Base-by-base conservation (phyloP, 176 grass and related monocot genomes). In the Triticum turgidum region DNA sequence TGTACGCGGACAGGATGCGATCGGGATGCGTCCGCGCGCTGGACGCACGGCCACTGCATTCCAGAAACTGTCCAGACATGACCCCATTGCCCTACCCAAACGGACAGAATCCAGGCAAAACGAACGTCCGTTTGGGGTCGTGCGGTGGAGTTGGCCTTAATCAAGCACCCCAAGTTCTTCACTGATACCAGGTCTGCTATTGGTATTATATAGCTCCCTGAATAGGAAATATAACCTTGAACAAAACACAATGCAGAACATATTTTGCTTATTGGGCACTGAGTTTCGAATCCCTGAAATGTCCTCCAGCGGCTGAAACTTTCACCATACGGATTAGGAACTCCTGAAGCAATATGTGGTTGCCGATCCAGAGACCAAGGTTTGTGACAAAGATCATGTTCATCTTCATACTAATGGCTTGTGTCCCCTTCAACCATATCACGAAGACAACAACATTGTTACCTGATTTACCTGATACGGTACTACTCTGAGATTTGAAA, bases 261-360 rank as follows among this genome's bases (percentile, higher is more conserved):
- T 70, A 47, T 12, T 47, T 25, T 63, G 61, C 32, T 6, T 82
- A 7, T 29, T 66, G 64, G 61, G 67, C 10, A 69, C 30, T 22
- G 24, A 24, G 24, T 51, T 62, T 90, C 21, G 42, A 44, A 44
- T 11, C 42, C 59, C 3, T 61, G 17, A 2, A 30, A 21, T 65
- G 3, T 52, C 6, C 22, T 34, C 44, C 44, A 89, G 73, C 90
- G 94, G 95, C 90, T 85, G 92, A 97, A 83, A 93, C 92, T 22
- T 94, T 92, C 83, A 97, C 42, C 42, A 44, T 44, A 2, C 10
- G 42, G 42, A 44, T 44, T 44, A 44, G 10, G 42, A 94, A 6
- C 91, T 95, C 18, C 18, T 98, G 59, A 98, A 98, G 77, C 92
- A 98, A 69, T 98, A 91, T 42, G 95, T 98, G 20, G 95, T 98